A percentile compares a stretch with the other conserved stretches of the same genome.
phyloP scores from a whole-genome alignment of 345 rosid species.

The Rhodamnia argentea region DNA sequence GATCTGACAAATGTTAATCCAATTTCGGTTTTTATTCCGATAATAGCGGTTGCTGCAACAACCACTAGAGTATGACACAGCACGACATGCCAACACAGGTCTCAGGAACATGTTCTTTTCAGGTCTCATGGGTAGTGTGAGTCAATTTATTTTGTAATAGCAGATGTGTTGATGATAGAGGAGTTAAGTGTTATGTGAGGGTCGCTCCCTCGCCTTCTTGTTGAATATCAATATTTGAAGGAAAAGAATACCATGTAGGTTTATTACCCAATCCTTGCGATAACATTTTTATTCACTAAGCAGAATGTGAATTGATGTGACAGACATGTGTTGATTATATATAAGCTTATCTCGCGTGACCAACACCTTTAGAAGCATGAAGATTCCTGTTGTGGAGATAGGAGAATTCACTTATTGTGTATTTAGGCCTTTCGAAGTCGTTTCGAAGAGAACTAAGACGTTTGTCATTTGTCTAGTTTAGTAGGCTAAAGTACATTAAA shows the following conservation, averaged over 20 bases:
- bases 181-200: background rate
- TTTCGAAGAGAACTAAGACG: background rate
- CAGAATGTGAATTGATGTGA: background rate
- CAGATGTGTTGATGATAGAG: background rate
- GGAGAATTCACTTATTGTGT: background rate
- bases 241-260: background rate
- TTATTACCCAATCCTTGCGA: background rate
- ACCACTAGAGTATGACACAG: background rate
- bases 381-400: background rate
- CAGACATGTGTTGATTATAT: background rate
- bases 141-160: background rate
- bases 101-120: background rate
- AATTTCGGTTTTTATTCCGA: background rate
- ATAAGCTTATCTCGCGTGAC: background rate
- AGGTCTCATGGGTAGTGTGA: background rate
- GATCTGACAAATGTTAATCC: background rate
- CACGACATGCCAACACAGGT: background rate
- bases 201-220: background rate
- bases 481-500: no score
- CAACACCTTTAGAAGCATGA: background rate
- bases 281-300: background rate
- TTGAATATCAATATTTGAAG: background rate
- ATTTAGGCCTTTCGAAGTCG: background rate
- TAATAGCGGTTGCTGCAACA: background rate
- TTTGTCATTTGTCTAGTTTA: background rate